Percentiles rank a stretch among this genome's conserved stretches.
Conservation (phyloP, 495 filamentous ascomycete genomes). For the Lentithecium fluviatile region DNA sequence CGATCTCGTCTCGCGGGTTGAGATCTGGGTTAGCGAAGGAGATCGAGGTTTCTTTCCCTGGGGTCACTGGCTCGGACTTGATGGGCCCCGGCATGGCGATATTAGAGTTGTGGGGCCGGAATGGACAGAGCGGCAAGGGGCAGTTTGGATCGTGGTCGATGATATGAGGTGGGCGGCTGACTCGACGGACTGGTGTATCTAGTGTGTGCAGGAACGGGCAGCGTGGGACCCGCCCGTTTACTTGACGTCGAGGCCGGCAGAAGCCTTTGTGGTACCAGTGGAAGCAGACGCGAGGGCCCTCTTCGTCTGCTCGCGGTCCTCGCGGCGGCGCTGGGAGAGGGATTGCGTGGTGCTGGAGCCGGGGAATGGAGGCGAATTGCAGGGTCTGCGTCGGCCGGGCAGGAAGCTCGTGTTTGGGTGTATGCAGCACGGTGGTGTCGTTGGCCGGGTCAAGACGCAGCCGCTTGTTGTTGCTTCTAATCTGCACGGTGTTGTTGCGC, state of each 20-base stretch:
- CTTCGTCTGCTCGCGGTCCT: not conserved
- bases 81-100: too few relatives aligned
- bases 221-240: too few relatives aligned
- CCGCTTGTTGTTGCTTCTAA: too few relatives aligned
- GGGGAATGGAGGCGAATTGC: not conserved
- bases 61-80: too few relatives aligned
- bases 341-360: not conserved
- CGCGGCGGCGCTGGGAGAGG: not conserved
- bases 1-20: too few relatives aligned
- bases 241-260: not conserved
- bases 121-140: slow-evolving; percentile 12
- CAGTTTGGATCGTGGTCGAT: not conserved
- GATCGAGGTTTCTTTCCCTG: too few relatives aligned
- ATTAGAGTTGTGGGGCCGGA: not conserved
- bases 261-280: slow-evolving; percentile 17
- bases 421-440: not conserved
- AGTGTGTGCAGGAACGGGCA: slow-evolving; percentile 5
- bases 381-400: not conserved
- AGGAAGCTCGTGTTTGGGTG: not conserved
- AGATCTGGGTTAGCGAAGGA: too few relatives aligned
- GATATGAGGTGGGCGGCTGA: slow-evolving; percentile 4
- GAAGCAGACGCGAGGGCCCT: slow-evolving; percentile 8
- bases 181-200: not conserved
- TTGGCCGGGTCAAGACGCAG: too few relatives aligned
- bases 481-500: too few relatives aligned